A percentile compares a stretch with the other conserved stretches of the same genome.
phyloP scores from a whole-genome alignment of 1,139 yeast species.

The Yamadazyma taylorii region DNA sequence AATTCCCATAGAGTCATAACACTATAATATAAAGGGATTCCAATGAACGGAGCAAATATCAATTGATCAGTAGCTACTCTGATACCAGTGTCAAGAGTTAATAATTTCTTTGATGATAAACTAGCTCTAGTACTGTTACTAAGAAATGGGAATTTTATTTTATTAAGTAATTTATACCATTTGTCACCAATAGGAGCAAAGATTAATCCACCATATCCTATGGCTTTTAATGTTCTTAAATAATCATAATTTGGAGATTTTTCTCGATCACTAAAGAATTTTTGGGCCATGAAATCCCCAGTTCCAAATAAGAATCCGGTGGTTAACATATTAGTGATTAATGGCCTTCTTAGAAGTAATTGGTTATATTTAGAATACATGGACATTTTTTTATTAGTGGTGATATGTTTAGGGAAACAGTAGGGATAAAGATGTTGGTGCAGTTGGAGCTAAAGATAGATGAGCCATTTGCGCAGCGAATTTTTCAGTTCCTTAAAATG shows the following conservation, averaged over 20 bases:
- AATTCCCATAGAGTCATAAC: slow-evolving; percentile 67
- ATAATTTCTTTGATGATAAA: slow-evolving; percentile 8
- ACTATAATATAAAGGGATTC: slow-evolving; percentile 64
- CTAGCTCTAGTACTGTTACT: background rate
- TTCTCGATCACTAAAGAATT: slow-evolving; percentile 21
- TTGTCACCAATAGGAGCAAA: slow-evolving; percentile 46
- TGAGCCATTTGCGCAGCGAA: too few relatives aligned
- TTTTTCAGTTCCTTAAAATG: too few relatives aligned
- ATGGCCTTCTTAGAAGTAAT: slow-evolving; percentile 31
- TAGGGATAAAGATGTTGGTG: background rate
- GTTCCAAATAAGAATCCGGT: slow-evolving; percentile 43
- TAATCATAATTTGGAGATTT: slow-evolving; percentile 24
- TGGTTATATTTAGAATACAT: slow-evolving; percentile 25
- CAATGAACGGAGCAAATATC: slow-evolving; percentile 72
- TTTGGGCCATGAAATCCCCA: slow-evolving; percentile 45
- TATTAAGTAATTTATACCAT: slow-evolving; percentile 38
- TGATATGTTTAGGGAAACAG: too few relatives aligned
- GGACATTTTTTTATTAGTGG: too few relatives aligned
- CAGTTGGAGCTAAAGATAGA: too few relatives aligned
- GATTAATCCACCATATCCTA: slow-evolving; percentile 35
- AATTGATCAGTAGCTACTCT: slow-evolving; percentile 73
- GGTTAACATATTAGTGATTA: slow-evolving; percentile 37
- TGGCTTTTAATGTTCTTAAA: slow-evolving; percentile 34
- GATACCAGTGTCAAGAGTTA: slow-evolving; percentile 29
- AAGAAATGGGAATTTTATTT: slow-evolving; percentile 16